Conservation (phyloP, 2,329 filamentous ascomycete genomes). For the Beauveria sp. region DNA sequence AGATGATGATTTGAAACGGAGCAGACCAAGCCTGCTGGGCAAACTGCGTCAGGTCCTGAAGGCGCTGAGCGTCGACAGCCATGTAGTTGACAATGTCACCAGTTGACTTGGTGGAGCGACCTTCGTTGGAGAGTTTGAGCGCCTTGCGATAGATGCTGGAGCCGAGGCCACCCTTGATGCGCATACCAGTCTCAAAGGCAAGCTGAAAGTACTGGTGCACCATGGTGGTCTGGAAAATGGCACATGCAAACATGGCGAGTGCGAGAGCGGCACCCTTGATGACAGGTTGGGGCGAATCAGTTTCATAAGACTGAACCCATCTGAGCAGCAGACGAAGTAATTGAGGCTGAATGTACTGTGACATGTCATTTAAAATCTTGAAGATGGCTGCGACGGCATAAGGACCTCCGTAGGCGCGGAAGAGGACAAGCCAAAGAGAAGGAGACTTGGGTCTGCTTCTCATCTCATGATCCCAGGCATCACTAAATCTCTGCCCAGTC, state of each 20-base stretch:
- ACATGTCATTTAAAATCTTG: slow-evolving; percentile 78
- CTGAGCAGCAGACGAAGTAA: slow-evolving; percentile 74
- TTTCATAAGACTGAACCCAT: slow-evolving; percentile 73
- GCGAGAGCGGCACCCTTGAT: slow-evolving; percentile 83
- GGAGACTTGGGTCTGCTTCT: slow-evolving; percentile 49
- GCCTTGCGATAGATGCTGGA: slow-evolving; percentile 91
- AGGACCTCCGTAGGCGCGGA: slow-evolving; percentile 75
- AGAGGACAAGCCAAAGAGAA: slow-evolving; percentile 79
- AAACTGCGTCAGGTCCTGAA: slow-evolving; percentile 92
- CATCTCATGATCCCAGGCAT: slow-evolving; percentile 71
- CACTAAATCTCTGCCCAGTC: slow-evolving; percentile 62
- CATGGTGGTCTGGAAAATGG: slow-evolving; percentile 77
- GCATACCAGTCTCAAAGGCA: slow-evolving; percentile 92
- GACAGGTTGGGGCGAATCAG: slow-evolving; percentile 61
- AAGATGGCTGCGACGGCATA: slow-evolving; percentile 77
- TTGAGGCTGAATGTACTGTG: slow-evolving; percentile 88
- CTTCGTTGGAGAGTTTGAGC: slow-evolving; percentile 85
- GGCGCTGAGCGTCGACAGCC: slow-evolving; percentile 93
- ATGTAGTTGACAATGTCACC: slow-evolving; percentile 99
- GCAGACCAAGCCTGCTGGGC: slow-evolving; percentile 94
- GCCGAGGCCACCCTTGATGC: slow-evolving; percentile 83
- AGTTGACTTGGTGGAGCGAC: slow-evolving; percentile 78
- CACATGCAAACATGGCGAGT: slow-evolving; percentile 83
- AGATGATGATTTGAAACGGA: slow-evolving; percentile 90
- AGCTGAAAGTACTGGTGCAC: slow-evolving; percentile 98